Evolutionary conservation across 2,329 filamentous ascomycete genomes (phyloP), one percentile per base, ranked within the genome.

Genomic region (Penicillium sp.): DNA sequence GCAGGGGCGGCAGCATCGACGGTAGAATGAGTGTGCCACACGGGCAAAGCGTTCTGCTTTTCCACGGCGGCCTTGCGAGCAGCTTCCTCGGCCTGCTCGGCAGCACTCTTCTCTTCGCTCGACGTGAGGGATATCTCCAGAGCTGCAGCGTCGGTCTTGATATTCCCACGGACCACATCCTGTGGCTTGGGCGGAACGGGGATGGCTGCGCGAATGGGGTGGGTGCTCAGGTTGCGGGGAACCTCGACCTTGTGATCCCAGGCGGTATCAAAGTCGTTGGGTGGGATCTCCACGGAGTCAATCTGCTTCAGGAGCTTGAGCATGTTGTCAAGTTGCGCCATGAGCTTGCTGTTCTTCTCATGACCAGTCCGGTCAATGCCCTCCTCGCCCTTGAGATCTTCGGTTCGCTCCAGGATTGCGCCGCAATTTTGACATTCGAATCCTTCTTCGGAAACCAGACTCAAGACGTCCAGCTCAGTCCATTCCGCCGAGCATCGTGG

Each of bases 391-490:
- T 81, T 77, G 44, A 81, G 76, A 49, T 81, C 78, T 64, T 81
- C 79, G 0, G 80, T 80, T 13, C 79, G 75, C 53, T 80, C 79
- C 10, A 83, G 73, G 35, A 79, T 73, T 30, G 75, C 73, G 22
- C 85, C 83, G 79, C 95, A 99, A 55, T 89, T 87, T 73, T 93
- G 89, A 78, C 95, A 99, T 51, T 90, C 80, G 75, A 98, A 98
- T 0, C 93, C 91, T 51, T 82, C 80, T 2, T 80, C 78, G 1
- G 84, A 83, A 55, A 90, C 88, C 44, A 88, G 83, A 78, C 96
- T 92, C 56, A 98, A 81, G 1, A 96, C 93, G 68, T 98, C 93
- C 78, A 98, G 88, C 66, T 90, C 87, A 2, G 93, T 96, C 86
- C 91, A 99, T 75, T 96, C 91, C 1, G 91, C 85, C 68, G 89